phyloP scores from a whole-genome alignment of 2,329 filamentous ascomycete genomes.

The Verticillium tricorpus region DNA sequence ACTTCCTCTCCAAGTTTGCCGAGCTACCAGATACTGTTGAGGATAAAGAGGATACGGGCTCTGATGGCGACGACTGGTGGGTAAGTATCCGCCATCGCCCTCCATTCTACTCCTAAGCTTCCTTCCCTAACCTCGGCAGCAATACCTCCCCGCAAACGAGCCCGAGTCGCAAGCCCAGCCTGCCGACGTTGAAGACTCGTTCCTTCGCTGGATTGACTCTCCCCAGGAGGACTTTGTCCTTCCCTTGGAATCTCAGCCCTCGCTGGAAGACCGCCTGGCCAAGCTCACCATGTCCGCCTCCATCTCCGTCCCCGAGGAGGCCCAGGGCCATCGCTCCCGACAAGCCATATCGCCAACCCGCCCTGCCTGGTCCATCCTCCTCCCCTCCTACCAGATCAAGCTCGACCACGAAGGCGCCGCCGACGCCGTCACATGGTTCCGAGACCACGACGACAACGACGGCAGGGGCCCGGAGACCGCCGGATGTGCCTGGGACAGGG shows the following conservation, averaged over 20 bases:
- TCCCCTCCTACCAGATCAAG: neutral
- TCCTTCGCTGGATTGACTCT: neutral
- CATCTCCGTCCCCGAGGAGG: neutral
- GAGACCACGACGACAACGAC: neutral
- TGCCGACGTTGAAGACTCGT: neutral
- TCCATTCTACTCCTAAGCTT: neutral
- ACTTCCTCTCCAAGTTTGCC: neutral
- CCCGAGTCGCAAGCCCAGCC: neutral
- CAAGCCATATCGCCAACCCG: neutral
- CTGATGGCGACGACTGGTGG: neutral
- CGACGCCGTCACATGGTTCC: neutral
- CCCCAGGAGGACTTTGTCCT: neutral
- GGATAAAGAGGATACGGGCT: neutral
- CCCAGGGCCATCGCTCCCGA: neutral
- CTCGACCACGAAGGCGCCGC: neutral
- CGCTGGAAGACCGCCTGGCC: neutral
- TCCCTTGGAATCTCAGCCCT: neutral
- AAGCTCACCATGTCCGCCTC: neutral
- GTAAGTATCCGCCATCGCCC: neutral
- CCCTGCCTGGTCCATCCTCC: neutral
- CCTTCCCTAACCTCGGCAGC: neutral
- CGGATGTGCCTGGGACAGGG: neutral
- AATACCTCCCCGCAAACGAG: neutral
- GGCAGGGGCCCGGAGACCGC: neutral
- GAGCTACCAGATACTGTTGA: neutral